Evolutionary conservation across 169 alveolate species (phyloP).

Genomic region (Plasmodium knowlesi): DNA sequence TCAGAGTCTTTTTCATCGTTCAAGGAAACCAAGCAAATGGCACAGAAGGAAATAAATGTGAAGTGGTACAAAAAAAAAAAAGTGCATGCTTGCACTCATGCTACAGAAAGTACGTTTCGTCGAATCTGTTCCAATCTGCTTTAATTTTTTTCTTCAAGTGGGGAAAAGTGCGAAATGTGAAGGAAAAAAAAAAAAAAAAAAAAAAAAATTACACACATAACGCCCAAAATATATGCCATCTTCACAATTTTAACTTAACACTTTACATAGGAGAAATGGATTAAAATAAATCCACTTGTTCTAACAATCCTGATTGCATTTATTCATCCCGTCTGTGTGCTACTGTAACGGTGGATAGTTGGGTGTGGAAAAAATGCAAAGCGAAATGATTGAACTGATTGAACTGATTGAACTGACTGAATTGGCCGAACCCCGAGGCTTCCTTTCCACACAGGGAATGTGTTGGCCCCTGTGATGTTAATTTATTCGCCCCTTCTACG

Average conservation of each 20-base stretch:
- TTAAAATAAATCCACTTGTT: not conserved
- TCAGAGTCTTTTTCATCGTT: not conserved
- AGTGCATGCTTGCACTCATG: not conserved
- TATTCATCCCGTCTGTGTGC: not conserved
- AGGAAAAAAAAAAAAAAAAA: not conserved
- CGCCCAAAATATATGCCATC: not conserved
- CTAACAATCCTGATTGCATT: not conserved
- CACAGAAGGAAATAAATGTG: not conserved
- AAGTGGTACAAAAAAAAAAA: not conserved
- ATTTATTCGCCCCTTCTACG: too few species aligned
- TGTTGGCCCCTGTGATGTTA: not conserved
- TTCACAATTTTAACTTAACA: not conserved
- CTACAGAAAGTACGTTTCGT: not conserved
- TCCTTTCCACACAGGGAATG: not conserved
- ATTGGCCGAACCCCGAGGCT: not conserved
- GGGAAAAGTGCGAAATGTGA: not conserved
- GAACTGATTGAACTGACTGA: too few species aligned
- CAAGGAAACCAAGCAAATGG: not conserved
- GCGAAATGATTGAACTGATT: too few species aligned
- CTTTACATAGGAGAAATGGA: not conserved
- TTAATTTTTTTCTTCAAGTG: not conserved
- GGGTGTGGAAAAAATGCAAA: too few species aligned
- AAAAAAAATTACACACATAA: not conserved
- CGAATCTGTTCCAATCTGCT: not conserved
- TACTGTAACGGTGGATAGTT: not conserved